Evolutionary conservation across 208 protist genomes (phyloP), one percentile per base, ranked within the genome.

Genomic region (Endotrypanum monterogeii): DNA sequence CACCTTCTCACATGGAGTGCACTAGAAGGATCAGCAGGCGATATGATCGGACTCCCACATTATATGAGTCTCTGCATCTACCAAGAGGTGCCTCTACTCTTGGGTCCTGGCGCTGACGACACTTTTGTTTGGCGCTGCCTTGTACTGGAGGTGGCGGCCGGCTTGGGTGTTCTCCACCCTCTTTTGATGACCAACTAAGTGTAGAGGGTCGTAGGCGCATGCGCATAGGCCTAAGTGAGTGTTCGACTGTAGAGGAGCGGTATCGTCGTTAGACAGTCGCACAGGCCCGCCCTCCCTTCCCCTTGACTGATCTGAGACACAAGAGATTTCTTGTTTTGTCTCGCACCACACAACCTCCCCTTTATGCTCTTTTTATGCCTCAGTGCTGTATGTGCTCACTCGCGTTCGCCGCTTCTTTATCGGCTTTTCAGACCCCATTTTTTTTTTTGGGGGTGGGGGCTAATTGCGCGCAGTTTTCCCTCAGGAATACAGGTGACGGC

Each of bases 81-180:
- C 68, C 54, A 67, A 18, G 58, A 73, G 20, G 73, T 94, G 30
- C 91, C 91, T 16, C 65, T 84, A 25, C 46, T 94, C 25, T 65
- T 96, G 35, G 85, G 85, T 0, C 20, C 77, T 0, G 32, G 35
- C 6, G 62, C 71, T 4, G 72, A 79, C 12, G 55, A 70, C 12
- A 88, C 86, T 7, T 25, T 57, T 20, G 67, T 69, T 41, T 94
- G 88, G 77, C 89, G 91, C 35, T 58, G 74, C 39, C 73, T 84
- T 52, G 83, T 94, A n/a, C 71, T 95, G 55, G 78, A 88, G 6
- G 80, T 86, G 5, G 78, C 78, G 23, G 57, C 50, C 6, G 61
- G 76, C 48, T 78, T 95, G 6, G 83, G 76, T 23, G 91, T 95
- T 51, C 73, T 93, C 41, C 91, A 93, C 52, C 91, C 91, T 1